Evolutionary conservation across 192 early-diverging fungal genomes (phyloP).

Genomic region (Coemansia sp.): DNA sequence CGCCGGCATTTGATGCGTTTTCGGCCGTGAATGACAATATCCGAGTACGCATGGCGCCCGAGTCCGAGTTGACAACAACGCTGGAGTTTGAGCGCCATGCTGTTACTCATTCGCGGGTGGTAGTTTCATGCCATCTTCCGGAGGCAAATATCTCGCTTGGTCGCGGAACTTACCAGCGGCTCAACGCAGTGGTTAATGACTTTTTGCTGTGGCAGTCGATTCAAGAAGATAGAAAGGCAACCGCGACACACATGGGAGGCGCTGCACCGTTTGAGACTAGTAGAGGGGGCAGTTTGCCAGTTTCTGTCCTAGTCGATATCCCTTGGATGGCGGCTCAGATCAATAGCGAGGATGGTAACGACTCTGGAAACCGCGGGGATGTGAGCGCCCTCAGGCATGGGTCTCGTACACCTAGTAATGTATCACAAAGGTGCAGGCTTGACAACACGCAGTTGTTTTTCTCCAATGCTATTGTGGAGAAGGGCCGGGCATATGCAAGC

Average conservation of each 20-base stretch:
- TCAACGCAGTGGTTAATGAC: slow-evolving; percentile 49
- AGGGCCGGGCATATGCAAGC: slow-evolving; percentile 44
- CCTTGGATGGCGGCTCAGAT: slow-evolving; percentile 38
- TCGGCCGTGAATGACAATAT: slow-evolving; percentile 44
- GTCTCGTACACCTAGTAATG: neutral
- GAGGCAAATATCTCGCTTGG: slow-evolving; percentile 34
- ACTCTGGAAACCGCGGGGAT: neutral
- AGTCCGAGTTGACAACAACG: slow-evolving; percentile 44
- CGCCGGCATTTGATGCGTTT: slow-evolving; percentile 54
- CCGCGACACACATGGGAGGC: neutral
- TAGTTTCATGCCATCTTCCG: slow-evolving; percentile 52
- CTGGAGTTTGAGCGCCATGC: slow-evolving; percentile 51
- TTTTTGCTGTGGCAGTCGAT: slow-evolving; percentile 54
- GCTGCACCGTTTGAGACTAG: neutral
- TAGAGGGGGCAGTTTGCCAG: slow-evolving; percentile 2
- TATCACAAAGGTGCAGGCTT: slow-evolving; percentile 33
- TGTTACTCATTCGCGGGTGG: slow-evolving; percentile 36
- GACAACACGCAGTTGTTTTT: slow-evolving; percentile 47
- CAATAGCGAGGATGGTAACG: slow-evolving; percentile 16
- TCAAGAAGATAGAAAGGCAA: slow-evolving; percentile 25
- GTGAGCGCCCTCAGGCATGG: neutral
- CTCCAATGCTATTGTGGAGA: slow-evolving; percentile 46
- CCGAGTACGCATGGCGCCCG: slow-evolving; percentile 50
- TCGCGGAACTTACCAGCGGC: slow-evolving; percentile 35
- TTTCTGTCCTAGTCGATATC: slow-evolving; percentile 48